Evolutionary conservation across 2,329 filamentous ascomycete species (phyloP), one percentile per base, ranked within the genome.

Genomic region (Fusarium brachygibbosum): DNA sequence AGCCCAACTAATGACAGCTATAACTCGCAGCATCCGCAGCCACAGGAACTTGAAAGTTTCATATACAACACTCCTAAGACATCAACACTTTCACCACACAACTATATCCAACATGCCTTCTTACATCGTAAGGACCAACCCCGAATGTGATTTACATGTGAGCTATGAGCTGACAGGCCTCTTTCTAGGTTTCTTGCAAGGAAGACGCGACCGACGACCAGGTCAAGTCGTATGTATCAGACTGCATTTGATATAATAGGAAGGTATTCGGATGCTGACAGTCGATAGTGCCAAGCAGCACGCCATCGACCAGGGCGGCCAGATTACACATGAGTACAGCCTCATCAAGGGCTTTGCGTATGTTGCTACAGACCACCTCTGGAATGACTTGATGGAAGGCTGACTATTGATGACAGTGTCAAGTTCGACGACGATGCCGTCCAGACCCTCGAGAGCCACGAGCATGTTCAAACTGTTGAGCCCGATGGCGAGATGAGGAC

Each of bases 321-420:
- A 88, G 80, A 96, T 98, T 82, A 88, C 83, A 57, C 90, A 96
- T 74, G 92, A 96, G 79, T 97, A 93, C 85, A 90, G 83, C 65
- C 82, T 97, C 74, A 94, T 97, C 86, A 97, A 95, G 84, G 94
- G 91, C 61, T 98, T 98, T 84, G 90, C 92, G 95, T 98, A 89
- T 73, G 92, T 85, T 40, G 31, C 4, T 28, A 19, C 23, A 17
- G 13, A 14, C 9, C 44, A 32, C 23, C 29, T 14, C 7, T 40
- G 16, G 3, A 12, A 34, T 17, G 21, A n/a, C 23, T 38, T 2
- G 34, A 40, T 16, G 4, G 29, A 63, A 19, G 23, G 8, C 28
- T 70, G 14, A 50, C 41, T 38, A 19, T 35, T 9, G 21, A 51
- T 8, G 23, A 25, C 16, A 97, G 94, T 51, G 93, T 94, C 75